A percentile compares a stretch with the other conserved stretches of the same genome.
phyloP scores from a whole-genome alignment of 441 rosid species.

The Isatis lusitanica region DNA sequence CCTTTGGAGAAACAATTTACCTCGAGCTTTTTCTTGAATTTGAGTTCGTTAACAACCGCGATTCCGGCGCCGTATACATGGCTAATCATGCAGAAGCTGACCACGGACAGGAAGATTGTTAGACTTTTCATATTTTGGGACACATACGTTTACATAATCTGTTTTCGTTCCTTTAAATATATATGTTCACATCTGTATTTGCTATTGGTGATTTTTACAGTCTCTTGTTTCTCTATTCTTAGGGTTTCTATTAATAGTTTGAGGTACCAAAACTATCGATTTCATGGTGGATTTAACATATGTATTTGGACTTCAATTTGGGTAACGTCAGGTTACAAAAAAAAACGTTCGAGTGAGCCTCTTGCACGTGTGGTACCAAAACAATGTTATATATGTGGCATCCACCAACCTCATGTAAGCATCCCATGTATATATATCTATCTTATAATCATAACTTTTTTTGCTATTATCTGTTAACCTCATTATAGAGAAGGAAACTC shows the following conservation, averaged over 20 bases:
- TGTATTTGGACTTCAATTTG: no score
- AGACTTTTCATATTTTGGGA: neutral
- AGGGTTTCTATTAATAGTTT: neutral
- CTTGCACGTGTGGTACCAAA: no score
- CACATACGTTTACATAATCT: neutral
- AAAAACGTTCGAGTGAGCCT: no score
- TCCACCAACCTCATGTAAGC: no score
- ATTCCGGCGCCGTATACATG: conserved; percentile 2
- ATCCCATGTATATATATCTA: no score
- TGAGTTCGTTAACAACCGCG: conserved; percentile 2
- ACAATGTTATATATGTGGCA: no score
- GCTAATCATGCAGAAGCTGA: conserved; percentile 1
- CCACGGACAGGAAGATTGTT: neutral
- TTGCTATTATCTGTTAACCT: no score
- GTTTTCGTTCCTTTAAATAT: neutral
- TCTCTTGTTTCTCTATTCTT: neutral
- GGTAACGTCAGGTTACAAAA: no score
- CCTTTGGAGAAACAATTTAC: conserved; percentile 1
- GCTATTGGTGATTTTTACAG: neutral
- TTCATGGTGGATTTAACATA: no score
- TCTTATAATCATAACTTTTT: no score
- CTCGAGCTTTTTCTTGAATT: neutral
- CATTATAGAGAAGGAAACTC: no score
- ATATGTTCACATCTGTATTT: neutral
- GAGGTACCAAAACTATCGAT: neutral